phyloP scores from a whole-genome alignment of 768 basidiomycete species.

The Auricularia sp. region DNA sequence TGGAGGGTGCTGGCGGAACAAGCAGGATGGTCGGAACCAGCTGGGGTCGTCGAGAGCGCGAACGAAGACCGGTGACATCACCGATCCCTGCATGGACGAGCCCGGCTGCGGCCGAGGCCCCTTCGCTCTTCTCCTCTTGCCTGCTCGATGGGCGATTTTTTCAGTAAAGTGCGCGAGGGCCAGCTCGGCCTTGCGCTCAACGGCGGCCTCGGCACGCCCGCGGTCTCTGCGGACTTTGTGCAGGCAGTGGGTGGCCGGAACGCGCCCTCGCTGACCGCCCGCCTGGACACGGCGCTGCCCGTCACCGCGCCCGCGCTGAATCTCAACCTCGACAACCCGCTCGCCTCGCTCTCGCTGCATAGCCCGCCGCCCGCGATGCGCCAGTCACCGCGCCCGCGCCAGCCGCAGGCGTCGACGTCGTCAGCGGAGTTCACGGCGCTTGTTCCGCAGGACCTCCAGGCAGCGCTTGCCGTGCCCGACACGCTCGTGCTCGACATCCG shows the following conservation, averaged over 20 bases:
- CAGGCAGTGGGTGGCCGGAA: not conserved
- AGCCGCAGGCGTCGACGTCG: not conserved
- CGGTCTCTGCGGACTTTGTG: not conserved
- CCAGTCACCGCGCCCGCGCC: not conserved
- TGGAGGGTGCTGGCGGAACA: no score
- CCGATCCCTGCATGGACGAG: no score
- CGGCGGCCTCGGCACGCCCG: not conserved
- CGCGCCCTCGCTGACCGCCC: not conserved
- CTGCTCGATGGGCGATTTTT: not conserved
- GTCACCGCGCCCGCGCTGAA: not conserved
- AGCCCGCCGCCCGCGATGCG: not conserved
- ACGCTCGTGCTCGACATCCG: conserved; percentile 80
- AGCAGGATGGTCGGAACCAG: no score
- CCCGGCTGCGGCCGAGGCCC: not conserved
- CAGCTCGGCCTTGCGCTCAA: not conserved
- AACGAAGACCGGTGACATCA: no score
- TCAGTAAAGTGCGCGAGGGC: not conserved
- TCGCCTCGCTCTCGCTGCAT: not conserved
- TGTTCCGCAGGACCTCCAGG: not conserved
- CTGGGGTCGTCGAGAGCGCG: no score
- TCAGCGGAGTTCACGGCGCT: not conserved
- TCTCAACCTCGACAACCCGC: not conserved
- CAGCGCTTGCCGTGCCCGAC: not conserved
- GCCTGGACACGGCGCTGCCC: not conserved
- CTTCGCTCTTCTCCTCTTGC: not conserved